Evolutionary conservation across 192 early-diverging fungal genomes (phyloP).

Genomic region (Jimgerdemannia lactiflua): DNA sequence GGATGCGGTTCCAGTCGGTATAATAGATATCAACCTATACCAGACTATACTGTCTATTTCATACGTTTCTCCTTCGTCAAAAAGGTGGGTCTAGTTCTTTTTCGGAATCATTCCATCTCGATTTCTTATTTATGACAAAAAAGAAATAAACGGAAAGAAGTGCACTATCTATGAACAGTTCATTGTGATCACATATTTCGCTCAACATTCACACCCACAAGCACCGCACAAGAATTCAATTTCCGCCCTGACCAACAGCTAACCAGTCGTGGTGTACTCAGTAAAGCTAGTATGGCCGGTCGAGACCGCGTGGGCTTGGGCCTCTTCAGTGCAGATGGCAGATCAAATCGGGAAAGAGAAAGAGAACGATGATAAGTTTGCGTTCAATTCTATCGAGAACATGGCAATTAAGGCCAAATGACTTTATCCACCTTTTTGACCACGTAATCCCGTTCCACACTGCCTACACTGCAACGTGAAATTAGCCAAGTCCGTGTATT

Average conservation of each 20-base stretch:
- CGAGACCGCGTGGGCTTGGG: constrained; percentile 24
- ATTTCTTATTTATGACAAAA: too few species aligned
- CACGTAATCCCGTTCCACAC: constrained; percentile 53
- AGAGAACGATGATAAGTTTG: not conserved
- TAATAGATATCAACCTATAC: too few species aligned
- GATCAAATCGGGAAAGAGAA: not conserved
- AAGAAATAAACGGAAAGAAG: too few species aligned
- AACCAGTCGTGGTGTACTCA: constrained; percentile 11
- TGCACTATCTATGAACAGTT: too few species aligned
- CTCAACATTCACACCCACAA: not conserved
- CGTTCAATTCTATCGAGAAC: not conserved
- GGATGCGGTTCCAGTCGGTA: too few species aligned
- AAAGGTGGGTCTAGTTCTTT: too few species aligned
- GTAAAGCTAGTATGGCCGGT: constrained; percentile 30
- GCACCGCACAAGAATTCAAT: not conserved
- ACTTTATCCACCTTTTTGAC: constrained; percentile 34
- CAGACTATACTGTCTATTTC: too few species aligned
- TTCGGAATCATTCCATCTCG: too few species aligned
- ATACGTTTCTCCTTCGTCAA: too few species aligned
- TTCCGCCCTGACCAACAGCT: not conserved
- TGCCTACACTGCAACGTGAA: constrained; percentile 68
- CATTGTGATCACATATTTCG: not conserved
- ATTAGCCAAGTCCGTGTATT: constrained; percentile 69
- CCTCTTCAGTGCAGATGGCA: constrained; percentile 14
- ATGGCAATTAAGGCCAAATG: not conserved